Base-by-base conservation (phyloP, 139 green algal species). In the Chlamydomonas asymmetrica region DNA sequence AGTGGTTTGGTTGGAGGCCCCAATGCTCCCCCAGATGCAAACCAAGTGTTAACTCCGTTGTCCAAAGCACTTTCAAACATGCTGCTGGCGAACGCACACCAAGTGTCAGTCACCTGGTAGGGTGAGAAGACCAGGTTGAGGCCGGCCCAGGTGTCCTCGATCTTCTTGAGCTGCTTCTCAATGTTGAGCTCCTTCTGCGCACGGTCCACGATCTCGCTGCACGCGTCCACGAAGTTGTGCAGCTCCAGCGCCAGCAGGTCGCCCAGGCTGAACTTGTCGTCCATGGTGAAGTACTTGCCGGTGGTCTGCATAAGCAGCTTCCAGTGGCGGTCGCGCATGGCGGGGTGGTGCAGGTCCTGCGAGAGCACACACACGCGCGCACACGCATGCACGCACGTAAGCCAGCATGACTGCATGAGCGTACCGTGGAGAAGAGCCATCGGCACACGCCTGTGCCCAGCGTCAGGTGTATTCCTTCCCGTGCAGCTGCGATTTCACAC, bases 281-380 rank as follows among this genome's bases (percentile, higher is more conserved):
- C 91, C 89, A 95, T 94, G 49, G 91, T 78, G 76, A 97, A 97
- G 32, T 87, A 71, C 78, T 97, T 95, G 74, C 91, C 92, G 27
- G 89, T 95, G 32, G 88, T 89, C 66, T 80, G 84, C 81, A 95
- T 95, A 23, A 97, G 88, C 81, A 95, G 88, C 74, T 88, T 87
- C 93, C 94, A 97, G 79, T 98, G 94, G 22, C 93, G 83, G 31
- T 96, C 91, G 37, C 92, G 87, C 91, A 98, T 97, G 29, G 92
- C 88, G 20, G 94, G 91, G 75, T 97, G 88, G 82, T 92, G 87
- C 75, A 98, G 87, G 64, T 97, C 91, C 61, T 86, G 71, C 45
- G 94, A 81, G 10, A 93, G 74, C 23, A 10, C 34, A 71, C n/a
- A 43, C 18, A 71, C 10, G 37, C 23, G 37, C 49, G 63, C 16